These are phyloP conservation scores for Ophiorrhiza pumila DNA, from an alignment of 257 asterid genomes.

Conservation along the genomic window DNA sequence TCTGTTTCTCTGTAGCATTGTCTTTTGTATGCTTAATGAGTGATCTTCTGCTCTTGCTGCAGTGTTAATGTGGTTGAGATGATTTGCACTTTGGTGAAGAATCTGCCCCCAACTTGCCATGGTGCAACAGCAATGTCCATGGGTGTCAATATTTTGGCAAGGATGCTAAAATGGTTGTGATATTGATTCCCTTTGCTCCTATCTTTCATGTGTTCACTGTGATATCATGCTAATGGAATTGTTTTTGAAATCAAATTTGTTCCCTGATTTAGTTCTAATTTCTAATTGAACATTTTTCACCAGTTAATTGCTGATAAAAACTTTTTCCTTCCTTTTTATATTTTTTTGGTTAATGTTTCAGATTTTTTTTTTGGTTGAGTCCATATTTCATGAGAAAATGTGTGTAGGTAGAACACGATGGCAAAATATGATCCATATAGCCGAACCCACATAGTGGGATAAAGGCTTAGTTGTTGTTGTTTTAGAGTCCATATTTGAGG, in stretches of 20 bases:
- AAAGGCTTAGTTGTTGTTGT: no score
- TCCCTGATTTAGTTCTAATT: not conserved
- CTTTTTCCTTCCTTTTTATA: not conserved
- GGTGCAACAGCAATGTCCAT: conserved; percentile 68
- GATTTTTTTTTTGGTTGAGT: not conserved
- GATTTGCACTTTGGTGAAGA: conserved; percentile 64
- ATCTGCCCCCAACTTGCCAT: conserved; percentile 49
- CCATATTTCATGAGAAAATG: no score
- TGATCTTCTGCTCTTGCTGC: conserved; percentile 35
- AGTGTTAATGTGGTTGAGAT: conserved; percentile 75
- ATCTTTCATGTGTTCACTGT: conserved; percentile 1
- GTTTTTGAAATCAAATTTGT: conserved; percentile 1
- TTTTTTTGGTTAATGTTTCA: not conserved
- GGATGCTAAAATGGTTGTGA: conserved; percentile 80
- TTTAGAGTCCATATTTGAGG: no score
- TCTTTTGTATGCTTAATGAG: conserved; percentile 15
- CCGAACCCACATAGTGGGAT: no score
- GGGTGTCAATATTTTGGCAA: conserved; percentile 75
- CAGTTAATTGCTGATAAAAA: not conserved
- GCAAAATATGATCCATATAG: no score
- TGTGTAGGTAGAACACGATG: no score
- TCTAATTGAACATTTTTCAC: not conserved
- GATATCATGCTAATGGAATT: not conserved
- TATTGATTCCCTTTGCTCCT: conserved; percentile 11
- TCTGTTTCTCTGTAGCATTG: conserved; percentile 5